Conservation (phyloP, 1,139 yeast genomes). For the Yamadazyma taylorii region DNA sequence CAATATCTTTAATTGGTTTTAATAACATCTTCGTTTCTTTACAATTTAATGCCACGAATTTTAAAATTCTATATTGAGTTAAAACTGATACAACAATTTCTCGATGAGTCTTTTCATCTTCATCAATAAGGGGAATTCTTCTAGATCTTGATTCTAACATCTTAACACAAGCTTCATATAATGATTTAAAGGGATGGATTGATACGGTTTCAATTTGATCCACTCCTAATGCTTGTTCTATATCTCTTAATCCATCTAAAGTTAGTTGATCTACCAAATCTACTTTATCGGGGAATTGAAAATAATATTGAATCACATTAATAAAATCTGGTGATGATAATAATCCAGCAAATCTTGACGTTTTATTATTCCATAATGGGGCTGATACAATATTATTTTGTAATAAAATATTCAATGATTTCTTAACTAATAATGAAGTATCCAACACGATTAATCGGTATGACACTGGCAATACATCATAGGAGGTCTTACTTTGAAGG, state of each 20-base stretch:
- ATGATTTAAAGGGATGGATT: slow-evolving; percentile 86
- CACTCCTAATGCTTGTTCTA: slow-evolving; percentile 86
- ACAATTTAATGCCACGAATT: slow-evolving; percentile 94
- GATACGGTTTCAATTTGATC: slow-evolving; percentile 86
- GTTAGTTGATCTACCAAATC: slow-evolving; percentile 87
- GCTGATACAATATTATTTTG: slow-evolving; percentile 96
- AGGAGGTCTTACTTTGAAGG: slow-evolving; percentile 87
- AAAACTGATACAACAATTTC: slow-evolving; percentile 94
- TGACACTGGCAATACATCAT: slow-evolving; percentile 95
- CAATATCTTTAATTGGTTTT: slow-evolving; percentile 69
- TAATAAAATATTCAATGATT: slow-evolving; percentile 82
- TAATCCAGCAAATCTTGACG: slow-evolving; percentile 90
- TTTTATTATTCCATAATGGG: slow-evolving; percentile 92
- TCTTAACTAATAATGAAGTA: slow-evolving; percentile 85
- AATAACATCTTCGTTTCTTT: slow-evolving; percentile 86
- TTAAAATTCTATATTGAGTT: slow-evolving; percentile 93
- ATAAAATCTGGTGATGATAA: slow-evolving; percentile 91
- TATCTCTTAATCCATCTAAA: slow-evolving; percentile 78
- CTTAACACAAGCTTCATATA: slow-evolving; percentile 91
- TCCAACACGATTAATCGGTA: slow-evolving; percentile 92
- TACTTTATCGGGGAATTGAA: slow-evolving; percentile 86
- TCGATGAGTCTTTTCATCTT: slow-evolving; percentile 88
- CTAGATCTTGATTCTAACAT: slow-evolving; percentile 90
- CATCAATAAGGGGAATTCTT: slow-evolving; percentile 91
- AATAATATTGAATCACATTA: slow-evolving; percentile 92